phyloP scores from a whole-genome alignment of 768 basidiomycete species.

The Candolleomyces eurysporus region DNA sequence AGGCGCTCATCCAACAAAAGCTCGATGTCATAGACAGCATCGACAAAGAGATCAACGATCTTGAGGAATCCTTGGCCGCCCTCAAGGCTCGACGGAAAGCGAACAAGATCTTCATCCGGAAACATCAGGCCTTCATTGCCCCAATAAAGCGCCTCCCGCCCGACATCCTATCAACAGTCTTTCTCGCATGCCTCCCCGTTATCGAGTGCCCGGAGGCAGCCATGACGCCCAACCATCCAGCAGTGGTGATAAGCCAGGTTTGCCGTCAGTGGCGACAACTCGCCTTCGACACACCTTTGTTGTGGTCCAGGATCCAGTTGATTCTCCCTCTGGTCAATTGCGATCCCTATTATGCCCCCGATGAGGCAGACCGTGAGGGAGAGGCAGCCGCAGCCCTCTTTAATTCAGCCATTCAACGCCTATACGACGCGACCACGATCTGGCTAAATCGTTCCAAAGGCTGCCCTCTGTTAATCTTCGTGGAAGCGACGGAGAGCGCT shows the following conservation, averaged over 20 bases:
- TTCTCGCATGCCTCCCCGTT: neutral
- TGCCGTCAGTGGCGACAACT: neutral
- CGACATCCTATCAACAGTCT: neutral
- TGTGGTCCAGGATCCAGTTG: neutral
- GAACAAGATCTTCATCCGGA: neutral
- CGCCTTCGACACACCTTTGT: neutral
- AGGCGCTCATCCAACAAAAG: neutral
- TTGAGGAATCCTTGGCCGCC: neutral
- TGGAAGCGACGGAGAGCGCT: no score
- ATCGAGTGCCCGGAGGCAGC: neutral
- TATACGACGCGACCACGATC: no score
- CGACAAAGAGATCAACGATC: neutral
- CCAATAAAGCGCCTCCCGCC: neutral
- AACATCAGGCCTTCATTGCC: neutral
- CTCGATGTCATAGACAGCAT: neutral
- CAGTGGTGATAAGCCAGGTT: neutral
- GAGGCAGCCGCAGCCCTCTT: no score
- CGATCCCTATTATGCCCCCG: no score
- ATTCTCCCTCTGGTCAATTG: neutral
- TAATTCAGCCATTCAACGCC: no score
- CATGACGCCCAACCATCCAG: neutral
- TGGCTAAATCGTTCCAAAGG: no score
- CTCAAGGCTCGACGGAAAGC: neutral
- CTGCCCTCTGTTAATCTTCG: no score
- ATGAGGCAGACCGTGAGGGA: no score